Percentiles rank a stretch among this genome's conserved stretches.
These are phyloP conservation scores for Penicillium nordicum DNA, from an alignment of 2,329 filamentous ascomycete species.

Conservation along the genomic window DNA sequence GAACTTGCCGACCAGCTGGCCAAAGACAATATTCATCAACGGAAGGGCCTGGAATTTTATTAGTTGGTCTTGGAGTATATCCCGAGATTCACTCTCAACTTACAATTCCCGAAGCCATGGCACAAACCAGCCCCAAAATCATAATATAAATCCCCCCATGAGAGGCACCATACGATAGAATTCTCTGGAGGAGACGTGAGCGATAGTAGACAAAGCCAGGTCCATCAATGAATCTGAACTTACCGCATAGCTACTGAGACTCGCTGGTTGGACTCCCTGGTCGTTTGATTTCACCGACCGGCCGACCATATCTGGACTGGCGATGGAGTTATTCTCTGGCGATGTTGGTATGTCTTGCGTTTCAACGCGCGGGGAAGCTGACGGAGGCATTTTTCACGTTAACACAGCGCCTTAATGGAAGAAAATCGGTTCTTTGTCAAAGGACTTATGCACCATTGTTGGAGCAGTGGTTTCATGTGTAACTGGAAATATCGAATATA, in stretches of 20 bases:
- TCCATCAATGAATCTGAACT: background rate
- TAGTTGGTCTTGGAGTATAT: background rate
- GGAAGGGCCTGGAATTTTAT: constrained; percentile 33
- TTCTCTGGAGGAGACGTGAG: constrained; percentile 14
- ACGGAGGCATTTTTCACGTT: background rate
- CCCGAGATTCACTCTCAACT: background rate
- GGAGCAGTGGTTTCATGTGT: background rate
- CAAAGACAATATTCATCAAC: constrained; percentile 60
- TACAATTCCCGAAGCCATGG: constrained; percentile 18
- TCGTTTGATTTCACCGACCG: background rate
- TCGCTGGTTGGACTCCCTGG: background rate
- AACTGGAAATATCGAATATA: background rate
- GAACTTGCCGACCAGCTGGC: constrained; percentile 54
- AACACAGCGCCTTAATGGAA: too few relatives aligned
- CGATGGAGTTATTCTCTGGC: background rate
- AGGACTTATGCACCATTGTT: background rate
- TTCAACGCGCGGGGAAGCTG: background rate
- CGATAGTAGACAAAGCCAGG: background rate
- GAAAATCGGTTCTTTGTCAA: background rate
- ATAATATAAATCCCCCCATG: constrained; percentile 16
- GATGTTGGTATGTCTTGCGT: background rate
- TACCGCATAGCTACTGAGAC: background rate
- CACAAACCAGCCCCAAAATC: constrained; percentile 15
- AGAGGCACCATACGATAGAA: constrained; percentile 22
- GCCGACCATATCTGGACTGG: background rate